These are phyloP conservation scores for Podospora didyma DNA, from an alignment of 495 filamentous ascomycete species.

Conservation along the genomic window DNA sequence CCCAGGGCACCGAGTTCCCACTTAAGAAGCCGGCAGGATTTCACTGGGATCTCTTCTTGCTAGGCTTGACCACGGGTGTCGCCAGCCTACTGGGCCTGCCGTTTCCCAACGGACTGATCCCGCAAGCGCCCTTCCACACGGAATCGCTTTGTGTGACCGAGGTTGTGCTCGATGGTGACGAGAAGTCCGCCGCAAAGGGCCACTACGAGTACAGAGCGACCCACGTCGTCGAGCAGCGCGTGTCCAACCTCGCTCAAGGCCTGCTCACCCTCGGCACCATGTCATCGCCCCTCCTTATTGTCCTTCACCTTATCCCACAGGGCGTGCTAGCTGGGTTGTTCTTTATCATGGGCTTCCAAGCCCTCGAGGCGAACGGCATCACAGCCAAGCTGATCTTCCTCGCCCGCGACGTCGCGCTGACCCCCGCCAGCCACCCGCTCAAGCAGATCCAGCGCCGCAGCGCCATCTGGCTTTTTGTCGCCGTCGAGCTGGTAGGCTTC, in stretches of 20 bases:
- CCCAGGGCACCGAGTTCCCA: conserved; percentile 90
- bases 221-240: conserved; percentile 85
- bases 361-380: conserved; percentile 78
- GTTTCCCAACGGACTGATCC: conserved; percentile 88
- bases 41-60: conserved; percentile 93
- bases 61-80: conserved; percentile 81
- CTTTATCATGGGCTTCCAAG: conserved; percentile 89
- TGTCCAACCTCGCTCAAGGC: conserved; percentile 81
- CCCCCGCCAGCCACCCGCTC: conserved; percentile 62
- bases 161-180: conserved; percentile 51
- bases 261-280: conserved; percentile 83
- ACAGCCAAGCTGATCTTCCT: conserved; percentile 78
- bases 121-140: conserved; percentile 93
- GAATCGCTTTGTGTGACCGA: conserved; percentile 72
- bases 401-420: conserved; percentile 60
- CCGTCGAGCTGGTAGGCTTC: conserved; percentile 74
- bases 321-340: conserved; percentile 86
- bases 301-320: conserved; percentile 82
- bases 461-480: conserved; percentile 73
- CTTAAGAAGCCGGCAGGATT: conserved; percentile 89
- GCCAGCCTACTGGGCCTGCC: conserved; percentile 83
- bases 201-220: conserved; percentile 58
- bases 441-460: conserved; percentile 52
- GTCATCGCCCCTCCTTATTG: conserved; percentile 76
- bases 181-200: conserved; percentile 53